Percentiles rank a stretch among this genome's conserved stretches.
Conservation (phyloP, 1,139 yeast species). For the Eremothecium cymbalariae region DNA sequence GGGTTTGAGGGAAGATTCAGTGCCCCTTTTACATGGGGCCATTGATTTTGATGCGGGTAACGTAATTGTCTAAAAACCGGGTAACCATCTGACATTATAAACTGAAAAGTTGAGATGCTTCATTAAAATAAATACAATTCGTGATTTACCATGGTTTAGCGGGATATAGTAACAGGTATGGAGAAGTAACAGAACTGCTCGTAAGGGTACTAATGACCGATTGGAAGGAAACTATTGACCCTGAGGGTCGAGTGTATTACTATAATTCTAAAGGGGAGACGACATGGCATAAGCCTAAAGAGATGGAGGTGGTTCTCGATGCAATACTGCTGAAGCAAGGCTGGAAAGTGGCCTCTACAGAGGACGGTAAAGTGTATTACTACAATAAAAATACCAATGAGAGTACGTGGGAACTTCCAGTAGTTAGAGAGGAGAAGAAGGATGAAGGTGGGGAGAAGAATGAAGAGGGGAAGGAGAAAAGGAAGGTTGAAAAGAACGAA, state of each 20-base stretch:
- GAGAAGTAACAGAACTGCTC: neutral
- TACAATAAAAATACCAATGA: conserved; percentile 57
- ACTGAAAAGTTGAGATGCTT: too few species aligned
- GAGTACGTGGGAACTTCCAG: conserved; percentile 70
- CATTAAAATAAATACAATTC: too few species aligned
- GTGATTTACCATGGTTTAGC: neutral
- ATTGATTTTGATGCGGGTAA: too few species aligned
- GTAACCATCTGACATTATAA: too few species aligned
- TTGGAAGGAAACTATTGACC: conserved; percentile 64
- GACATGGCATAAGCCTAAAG: conserved; percentile 75
- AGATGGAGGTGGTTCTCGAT: conserved; percentile 35
- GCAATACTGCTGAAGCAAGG: conserved; percentile 33
- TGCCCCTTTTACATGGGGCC: too few species aligned
- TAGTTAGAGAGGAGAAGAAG: conserved; percentile 6
- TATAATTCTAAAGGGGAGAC: conserved; percentile 59
- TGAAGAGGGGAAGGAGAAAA: conserved; percentile 12
- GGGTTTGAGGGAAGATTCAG: too few species aligned
- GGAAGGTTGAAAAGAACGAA: conserved; percentile 9
- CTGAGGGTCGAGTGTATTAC: conserved; percentile 63
- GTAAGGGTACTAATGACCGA: conserved; percentile 3
- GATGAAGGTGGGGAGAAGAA: conserved; percentile 13
- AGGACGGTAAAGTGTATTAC: conserved; percentile 67
- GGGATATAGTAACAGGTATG: neutral
- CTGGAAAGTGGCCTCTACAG: conserved; percentile 63
- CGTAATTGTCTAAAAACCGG: too few species aligned